Base-by-base conservation (phyloP, 495 filamentous ascomycete genomes). In the Diplogelasinospora grovesii region DNA sequence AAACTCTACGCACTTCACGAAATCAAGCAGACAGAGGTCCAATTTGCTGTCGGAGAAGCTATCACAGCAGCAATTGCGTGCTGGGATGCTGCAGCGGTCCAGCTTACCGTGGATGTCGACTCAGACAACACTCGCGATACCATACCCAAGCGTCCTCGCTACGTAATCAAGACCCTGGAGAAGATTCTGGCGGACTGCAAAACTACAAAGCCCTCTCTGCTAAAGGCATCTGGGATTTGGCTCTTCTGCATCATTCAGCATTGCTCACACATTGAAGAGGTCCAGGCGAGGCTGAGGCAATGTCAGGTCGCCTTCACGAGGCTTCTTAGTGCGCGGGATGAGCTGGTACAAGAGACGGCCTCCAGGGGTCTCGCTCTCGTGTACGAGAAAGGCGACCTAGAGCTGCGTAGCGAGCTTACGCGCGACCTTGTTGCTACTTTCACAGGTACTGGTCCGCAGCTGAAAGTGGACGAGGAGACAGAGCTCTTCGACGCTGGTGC, bases 401-500 rank as follows among this genome's bases (percentile, higher is more conserved):
- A 72, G 6, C 70, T 95, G 1, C 89, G 84, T 58, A 79, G 86
- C 42, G 80, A 88, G 39, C 70, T 98, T 16, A 85, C 94, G 6
- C 81, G 79, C 22, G 88, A 94, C 54, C 74, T 98, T 4, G 83
- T 97, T 2, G 68, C 80, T 5, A 86, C 86, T 0, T 98, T 97
- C 43, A 95, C 92, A 1, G 83, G 82, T 1, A 69, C 72, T 18
- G 79, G 74, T 3, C 68, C 85, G 4, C 78, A 80, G 48, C 70
- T 94, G 22, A 89, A 81, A 50, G 85, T 98, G 5, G 83, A 83
- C 16, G 78, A 81, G 19, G 85, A 96, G 31, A 97, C 92, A 0
- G 82, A 96, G 59, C 67, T 98, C 4, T 97, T 97, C 57, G 92
- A 95, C 45, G 81, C 85, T n/a, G 92, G 92, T 9, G 83, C 86